phyloP scores from a whole-genome alignment of 805 yeast species.

The Pichia phayaonensis region DNA sequence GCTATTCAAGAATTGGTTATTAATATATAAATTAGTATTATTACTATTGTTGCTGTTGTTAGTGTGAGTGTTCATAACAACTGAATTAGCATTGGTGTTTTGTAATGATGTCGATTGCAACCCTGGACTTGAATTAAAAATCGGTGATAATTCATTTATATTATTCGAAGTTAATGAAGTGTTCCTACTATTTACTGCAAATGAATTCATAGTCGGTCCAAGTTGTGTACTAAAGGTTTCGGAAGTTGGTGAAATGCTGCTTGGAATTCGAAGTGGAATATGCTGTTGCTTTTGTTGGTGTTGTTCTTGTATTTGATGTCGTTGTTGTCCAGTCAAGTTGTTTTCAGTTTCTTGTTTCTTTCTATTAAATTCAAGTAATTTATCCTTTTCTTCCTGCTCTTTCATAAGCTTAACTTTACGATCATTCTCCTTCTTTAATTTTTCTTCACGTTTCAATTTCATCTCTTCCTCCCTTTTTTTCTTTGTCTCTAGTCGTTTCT shows the following conservation, averaged over 20 bases:
- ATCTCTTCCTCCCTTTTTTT: constrained; percentile 28
- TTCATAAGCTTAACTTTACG: neutral
- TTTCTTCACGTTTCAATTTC: constrained; percentile 29
- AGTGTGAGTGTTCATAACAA: no score
- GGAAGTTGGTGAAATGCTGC: neutral
- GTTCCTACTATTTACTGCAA: neutral
- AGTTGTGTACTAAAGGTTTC: neutral
- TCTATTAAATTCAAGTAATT: neutral
- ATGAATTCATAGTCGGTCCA: neutral
- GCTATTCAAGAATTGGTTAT: neutral
- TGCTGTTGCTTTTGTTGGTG: neutral
- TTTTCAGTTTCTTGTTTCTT: neutral
- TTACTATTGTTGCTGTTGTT: neutral
- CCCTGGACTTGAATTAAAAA: neutral
- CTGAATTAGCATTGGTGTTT: neutral
- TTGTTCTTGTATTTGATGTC: neutral
- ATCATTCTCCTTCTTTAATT: constrained; percentile 7
- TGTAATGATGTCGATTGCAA: neutral
- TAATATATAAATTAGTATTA: neutral
- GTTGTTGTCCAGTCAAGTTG: neutral
- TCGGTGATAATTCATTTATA: neutral
- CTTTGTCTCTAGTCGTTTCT: constrained; percentile 29
- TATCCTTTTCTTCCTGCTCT: constrained; percentile 4
- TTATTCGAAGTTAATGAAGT: neutral
- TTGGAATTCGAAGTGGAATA: neutral